A percentile compares a stretch with the other conserved stretches of the same genome.
phyloP scores from a whole-genome alignment of 805 yeast species.

The Kodamaea neixiangensis region DNA sequence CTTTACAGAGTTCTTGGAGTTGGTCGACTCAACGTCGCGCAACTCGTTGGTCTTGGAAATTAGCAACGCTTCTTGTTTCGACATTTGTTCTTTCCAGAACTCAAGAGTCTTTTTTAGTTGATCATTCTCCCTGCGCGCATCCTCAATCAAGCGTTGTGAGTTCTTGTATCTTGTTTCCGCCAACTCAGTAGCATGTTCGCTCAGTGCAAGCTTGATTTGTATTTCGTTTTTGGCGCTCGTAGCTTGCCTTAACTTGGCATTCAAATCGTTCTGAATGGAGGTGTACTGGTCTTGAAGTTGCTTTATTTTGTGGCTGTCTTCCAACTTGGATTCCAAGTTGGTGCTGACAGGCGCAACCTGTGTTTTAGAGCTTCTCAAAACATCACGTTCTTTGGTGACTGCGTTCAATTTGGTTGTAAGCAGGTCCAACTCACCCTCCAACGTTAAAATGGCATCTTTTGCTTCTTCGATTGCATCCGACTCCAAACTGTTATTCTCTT shows the following conservation, averaged over 20 bases:
- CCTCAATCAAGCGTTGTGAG: slow-evolving; percentile 37
- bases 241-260: slow-evolving; percentile 29
- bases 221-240: slow-evolving; percentile 40
- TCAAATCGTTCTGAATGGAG: slow-evolving; percentile 49
- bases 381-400: slow-evolving; percentile 67
- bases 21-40: slow-evolving; percentile 49
- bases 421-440: slow-evolving; percentile 59
- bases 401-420: slow-evolving; percentile 54
- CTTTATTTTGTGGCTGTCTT: slow-evolving; percentile 18
- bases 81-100: slow-evolving; percentile 44
- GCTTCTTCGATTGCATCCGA: slow-evolving; percentile 60
- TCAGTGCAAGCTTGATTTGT: slow-evolving; percentile 51
- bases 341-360: neutral
- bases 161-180: slow-evolving; percentile 52
- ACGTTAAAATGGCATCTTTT: slow-evolving; percentile 61
- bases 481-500: slow-evolving; percentile 41
- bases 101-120: slow-evolving; percentile 29
- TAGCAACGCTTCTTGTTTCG: slow-evolving; percentile 39
- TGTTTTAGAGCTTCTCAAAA: slow-evolving; percentile 42
- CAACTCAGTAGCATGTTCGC: slow-evolving; percentile 55
- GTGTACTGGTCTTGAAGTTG: slow-evolving; percentile 40
- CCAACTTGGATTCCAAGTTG: slow-evolving; percentile 4
- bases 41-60: slow-evolving; percentile 49
- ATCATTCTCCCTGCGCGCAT: slow-evolving; percentile 27
- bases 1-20: slow-evolving; percentile 47